These are phyloP conservation scores for Eremothecium sinecaudum DNA, from an alignment of 1,139 yeast genomes.

Conservation along the genomic window DNA sequence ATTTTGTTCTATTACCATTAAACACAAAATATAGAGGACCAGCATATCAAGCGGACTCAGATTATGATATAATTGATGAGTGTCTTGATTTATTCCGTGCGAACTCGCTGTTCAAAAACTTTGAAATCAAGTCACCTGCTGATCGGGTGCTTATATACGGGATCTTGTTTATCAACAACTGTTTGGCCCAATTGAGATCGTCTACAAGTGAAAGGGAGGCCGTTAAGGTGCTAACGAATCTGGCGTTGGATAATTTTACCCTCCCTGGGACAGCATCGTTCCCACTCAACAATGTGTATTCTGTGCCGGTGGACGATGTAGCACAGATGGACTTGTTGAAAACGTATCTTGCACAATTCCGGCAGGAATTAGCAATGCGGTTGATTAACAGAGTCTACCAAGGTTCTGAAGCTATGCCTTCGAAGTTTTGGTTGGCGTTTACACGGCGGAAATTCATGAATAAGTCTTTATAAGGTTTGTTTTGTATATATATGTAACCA, in stretches of 20 bases:
- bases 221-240: conserved; percentile 59
- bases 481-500: too few relatives aligned
- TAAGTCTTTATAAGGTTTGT: conserved; percentile 39
- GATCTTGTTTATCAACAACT: conserved; percentile 80
- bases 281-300: conserved; percentile 78
- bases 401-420: conserved; percentile 44
- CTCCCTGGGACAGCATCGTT: conserved; percentile 94
- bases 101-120: conserved; percentile 90
- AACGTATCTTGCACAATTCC: conserved; percentile 76
- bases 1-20: conserved; percentile 72
- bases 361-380: conserved; percentile 86
- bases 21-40: conserved; percentile 86
- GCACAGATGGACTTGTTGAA: conserved; percentile 72
- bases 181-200: conserved; percentile 53
- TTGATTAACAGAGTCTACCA: conserved; percentile 64
- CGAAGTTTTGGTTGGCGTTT: conserved; percentile 91
- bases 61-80: conserved; percentile 89
- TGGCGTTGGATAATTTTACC: conserved; percentile 78
- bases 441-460: conserved; percentile 94
- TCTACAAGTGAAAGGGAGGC: conserved; percentile 54
- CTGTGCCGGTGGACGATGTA: conserved; percentile 58
- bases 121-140: conserved; percentile 92
- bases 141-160: conserved; percentile 95
- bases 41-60: conserved; percentile 70
- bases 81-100: conserved; percentile 86